Percentiles rank a stretch among this genome's conserved stretches.
Conservation (phyloP, 2,329 filamentous ascomycete genomes). For the Colletotrichum tanaceti region DNA sequence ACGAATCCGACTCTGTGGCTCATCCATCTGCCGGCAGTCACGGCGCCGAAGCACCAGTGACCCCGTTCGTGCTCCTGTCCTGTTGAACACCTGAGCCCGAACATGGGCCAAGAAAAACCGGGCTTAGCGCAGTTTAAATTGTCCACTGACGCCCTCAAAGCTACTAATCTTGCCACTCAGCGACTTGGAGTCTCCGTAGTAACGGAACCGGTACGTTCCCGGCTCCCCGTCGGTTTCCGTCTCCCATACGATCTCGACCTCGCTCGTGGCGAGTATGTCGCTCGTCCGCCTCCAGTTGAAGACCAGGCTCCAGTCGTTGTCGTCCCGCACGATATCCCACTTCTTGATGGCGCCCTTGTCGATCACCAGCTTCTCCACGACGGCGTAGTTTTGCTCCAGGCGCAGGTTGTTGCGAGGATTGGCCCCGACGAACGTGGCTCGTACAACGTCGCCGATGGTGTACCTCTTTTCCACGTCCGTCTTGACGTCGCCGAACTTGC, state of each 20-base stretch:
- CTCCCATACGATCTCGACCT: conserved; percentile 83
- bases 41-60: too few relatives aligned
- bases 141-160: conserved; percentile 75
- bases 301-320: conserved; percentile 84
- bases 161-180: conserved; percentile 69
- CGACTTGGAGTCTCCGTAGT: conserved; percentile 83
- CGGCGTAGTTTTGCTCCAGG: conserved; percentile 80
- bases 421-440: conserved; percentile 80
- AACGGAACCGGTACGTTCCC: conserved; percentile 80
- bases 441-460: conserved; percentile 67
- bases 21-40: background rate
- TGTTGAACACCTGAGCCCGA: background rate
- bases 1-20: background rate
- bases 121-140: conserved; percentile 53
- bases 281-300: conserved; percentile 83
- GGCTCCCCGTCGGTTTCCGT: conserved; percentile 69
- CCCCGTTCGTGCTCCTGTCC: background rate
- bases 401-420: conserved; percentile 89
- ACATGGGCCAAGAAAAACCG: background rate
- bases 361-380: conserved; percentile 72
- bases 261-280: conserved; percentile 76
- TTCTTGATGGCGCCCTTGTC: conserved; percentile 41
- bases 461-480: conserved; percentile 65
- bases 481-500: conserved; percentile 76
- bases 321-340: conserved; percentile 78